Conservation (phyloP, 176 grass and related monocot genomes). For the Melocanna baccifera region DNA sequence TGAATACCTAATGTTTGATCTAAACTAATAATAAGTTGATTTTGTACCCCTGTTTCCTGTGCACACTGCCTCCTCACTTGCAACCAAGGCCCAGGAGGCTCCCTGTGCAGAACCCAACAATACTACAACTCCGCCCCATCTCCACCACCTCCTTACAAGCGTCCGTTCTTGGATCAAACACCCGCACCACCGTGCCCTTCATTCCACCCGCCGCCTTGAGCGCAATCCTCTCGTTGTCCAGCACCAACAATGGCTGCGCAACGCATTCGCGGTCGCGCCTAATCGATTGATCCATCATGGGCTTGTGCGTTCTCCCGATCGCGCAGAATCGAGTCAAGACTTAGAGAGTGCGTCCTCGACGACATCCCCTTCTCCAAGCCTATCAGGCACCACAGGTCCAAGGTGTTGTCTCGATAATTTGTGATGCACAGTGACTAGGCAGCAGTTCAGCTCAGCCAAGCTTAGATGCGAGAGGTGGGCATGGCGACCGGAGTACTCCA, state of each 20-base stretch:
- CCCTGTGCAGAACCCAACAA: background rate
- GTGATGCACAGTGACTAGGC: background rate
- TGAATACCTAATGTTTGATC: too few species aligned
- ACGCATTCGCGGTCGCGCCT: background rate
- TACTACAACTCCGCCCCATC: background rate
- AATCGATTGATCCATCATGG: background rate
- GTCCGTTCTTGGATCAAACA: background rate
- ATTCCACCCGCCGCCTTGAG: background rate
- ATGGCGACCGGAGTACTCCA: background rate
- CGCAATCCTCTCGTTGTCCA: background rate
- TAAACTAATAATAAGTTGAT: too few species aligned
- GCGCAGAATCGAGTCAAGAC: background rate
- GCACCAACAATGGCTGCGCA: background rate
- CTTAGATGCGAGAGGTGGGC: background rate
- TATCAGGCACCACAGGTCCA: constrained; percentile 3
- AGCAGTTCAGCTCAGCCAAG: background rate
- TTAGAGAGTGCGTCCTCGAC: background rate
- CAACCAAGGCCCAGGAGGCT: background rate
- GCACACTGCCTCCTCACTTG: too few species aligned
- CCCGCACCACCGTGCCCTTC: background rate
- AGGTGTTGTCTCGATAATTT: background rate
- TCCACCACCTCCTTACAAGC: background rate
- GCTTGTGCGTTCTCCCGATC: background rate
- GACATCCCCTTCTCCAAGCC: background rate
- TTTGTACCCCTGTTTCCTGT: too few species aligned